Percentiles rank a stretch among this genome's conserved stretches.
These are phyloP conservation scores for Golubevia sp. DNA, from an alignment of 1,284 basidiomycete species.

Conservation along the genomic window DNA sequence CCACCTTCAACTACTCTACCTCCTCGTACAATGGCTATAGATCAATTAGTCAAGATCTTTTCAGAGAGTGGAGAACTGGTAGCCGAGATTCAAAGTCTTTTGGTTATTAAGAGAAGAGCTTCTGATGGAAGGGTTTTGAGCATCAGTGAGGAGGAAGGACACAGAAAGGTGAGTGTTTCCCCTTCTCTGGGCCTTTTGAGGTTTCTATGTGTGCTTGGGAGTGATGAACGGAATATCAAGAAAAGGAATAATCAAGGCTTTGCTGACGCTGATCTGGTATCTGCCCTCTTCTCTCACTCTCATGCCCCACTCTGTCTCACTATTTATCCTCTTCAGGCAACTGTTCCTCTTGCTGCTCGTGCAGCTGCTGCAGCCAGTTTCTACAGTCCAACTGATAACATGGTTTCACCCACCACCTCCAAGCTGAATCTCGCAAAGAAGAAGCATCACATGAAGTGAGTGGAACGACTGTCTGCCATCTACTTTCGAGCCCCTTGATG, in stretches of 20 bases:
- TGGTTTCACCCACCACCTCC: constrained; percentile 55
- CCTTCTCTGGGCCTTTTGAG: no score
- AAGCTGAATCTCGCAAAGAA: constrained; percentile 58
- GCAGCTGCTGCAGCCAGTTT: constrained; percentile 50
- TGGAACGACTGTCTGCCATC: no score
- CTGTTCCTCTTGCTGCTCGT: constrained; percentile 49
- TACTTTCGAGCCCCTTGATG: no score
- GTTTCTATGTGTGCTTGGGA: not conserved
- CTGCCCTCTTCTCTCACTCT: no score
- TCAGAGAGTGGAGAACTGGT: constrained; percentile 4
- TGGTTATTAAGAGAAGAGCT: constrained; percentile 51
- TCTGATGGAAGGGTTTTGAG: constrained; percentile 45
- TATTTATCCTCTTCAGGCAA: no score
- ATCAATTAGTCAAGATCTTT: constrained; percentile 31
- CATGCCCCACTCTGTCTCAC: no score
- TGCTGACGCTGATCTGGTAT: no score
- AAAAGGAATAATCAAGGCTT: not conserved
- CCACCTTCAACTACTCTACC: constrained; percentile 50
- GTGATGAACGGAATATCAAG: no score
- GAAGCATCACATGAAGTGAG: constrained; percentile 48
- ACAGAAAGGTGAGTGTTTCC: constrained; percentile 36
- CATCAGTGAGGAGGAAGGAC: constrained; percentile 53
- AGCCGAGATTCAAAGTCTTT: constrained; percentile 34
- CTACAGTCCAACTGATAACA: constrained; percentile 52
- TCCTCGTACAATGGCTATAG: constrained; percentile 44